These are phyloP conservation scores for Aspergillus indologenus DNA, from an alignment of 495 filamentous ascomycete genomes.

Conservation along the genomic window DNA sequence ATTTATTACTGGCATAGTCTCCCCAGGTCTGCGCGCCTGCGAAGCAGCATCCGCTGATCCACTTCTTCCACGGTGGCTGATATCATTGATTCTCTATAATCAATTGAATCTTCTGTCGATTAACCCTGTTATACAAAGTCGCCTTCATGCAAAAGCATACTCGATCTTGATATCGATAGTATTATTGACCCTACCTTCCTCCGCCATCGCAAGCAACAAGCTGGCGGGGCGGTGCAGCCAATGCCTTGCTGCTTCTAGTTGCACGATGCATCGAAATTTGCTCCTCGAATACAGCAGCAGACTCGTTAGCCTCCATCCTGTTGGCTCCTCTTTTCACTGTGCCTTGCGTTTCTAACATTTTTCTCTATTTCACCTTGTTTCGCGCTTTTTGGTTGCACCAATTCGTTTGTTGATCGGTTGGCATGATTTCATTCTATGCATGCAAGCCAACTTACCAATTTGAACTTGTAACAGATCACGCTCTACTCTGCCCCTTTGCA, in stretches of 20 bases:
- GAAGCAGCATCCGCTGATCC: conserved; percentile 10
- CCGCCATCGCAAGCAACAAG: conserved; percentile 7
- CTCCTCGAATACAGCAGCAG: conserved; percentile 22
- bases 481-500: not conserved
- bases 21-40: conserved; percentile 1
- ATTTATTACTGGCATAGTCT: conserved; percentile 8
- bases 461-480: not conserved
- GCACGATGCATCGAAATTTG: conserved; percentile 35
- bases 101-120: conserved; percentile 1
- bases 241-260: conserved; percentile 21
- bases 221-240: conserved; percentile 24
- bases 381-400: not conserved
- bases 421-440: conserved; percentile 1
- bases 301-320: conserved; percentile 17
- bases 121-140: conserved; percentile 1
- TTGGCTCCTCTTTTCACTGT: conserved; percentile 16
- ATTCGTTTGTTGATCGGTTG: not conserved
- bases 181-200: not conserved
- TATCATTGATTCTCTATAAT: conserved; percentile 10
- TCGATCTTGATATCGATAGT: conserved; percentile 11
- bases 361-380: conserved; percentile 8
- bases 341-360: conserved; percentile 35
- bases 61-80: conserved; percentile 22
- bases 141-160: not conserved
- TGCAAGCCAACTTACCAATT: conserved; percentile 8